Evolutionary conservation across 768 basidiomycete species (phyloP).

Genomic region (Scleroderma bovista): DNA sequence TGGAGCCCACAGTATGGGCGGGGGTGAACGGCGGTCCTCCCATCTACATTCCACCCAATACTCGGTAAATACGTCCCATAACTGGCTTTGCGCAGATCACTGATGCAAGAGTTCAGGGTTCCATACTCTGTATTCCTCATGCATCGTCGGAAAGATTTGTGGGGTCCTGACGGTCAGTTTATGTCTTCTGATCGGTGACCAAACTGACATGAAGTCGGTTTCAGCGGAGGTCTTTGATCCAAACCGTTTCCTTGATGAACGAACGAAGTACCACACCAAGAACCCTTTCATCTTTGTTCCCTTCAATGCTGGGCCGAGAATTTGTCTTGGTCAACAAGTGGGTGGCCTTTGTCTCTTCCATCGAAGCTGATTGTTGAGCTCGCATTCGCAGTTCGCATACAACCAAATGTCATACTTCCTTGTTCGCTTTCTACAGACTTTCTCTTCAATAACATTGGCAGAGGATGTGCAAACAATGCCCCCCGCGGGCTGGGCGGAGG

Average conservation of each 20-base stretch:
- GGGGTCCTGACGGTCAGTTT: conserved; percentile 32
- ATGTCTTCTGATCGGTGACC: not conserved
- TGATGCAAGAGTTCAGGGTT: not conserved
- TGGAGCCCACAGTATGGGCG: not conserved
- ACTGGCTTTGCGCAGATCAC: not conserved
- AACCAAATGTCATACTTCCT: conserved; percentile 52
- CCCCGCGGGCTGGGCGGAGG: conserved; percentile 28
- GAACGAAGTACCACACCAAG: conserved; percentile 46
- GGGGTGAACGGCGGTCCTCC: not conserved
- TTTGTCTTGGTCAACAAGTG: conserved; percentile 52
- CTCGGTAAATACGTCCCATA: not conserved
- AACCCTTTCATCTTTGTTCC: conserved; percentile 69
- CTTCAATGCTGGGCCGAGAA: conserved; percentile 63
- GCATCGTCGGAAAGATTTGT: conserved; percentile 36
- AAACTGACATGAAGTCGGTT: not conserved
- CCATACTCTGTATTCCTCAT: conserved; percentile 25
- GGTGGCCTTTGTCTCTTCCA: not conserved
- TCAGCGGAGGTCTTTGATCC: conserved; percentile 48
- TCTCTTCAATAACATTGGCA: conserved; percentile 38
- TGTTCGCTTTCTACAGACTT: conserved; percentile 45
- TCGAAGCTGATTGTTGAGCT: not conserved
- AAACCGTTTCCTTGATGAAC: conserved; percentile 57
- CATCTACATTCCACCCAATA: not conserved
- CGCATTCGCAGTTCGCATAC: conserved; percentile 42
- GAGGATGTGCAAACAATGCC: conserved; percentile 30